Base-by-base conservation (phyloP, 805 yeast species). In the Nakazawaea siamensis region DNA sequence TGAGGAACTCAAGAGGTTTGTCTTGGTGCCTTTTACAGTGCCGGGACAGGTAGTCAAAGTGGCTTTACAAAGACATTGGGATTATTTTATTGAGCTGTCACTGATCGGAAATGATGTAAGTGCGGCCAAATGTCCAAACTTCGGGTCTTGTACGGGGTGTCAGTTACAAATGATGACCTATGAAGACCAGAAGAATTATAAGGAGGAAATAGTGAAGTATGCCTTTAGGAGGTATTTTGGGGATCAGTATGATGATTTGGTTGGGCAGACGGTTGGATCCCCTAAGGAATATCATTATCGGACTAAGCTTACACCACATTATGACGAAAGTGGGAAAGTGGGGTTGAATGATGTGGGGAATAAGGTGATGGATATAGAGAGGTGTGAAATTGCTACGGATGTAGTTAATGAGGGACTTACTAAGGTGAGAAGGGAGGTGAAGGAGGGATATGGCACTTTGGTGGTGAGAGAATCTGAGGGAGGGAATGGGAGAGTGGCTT, bases 271-370 rank as follows among this genome's bases (percentile, higher is more conserved):
- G 0, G 71, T 80, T 26, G 71, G 77, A 5, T 83, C 95, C 9
- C 98, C 98, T 4, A 59, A 75, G 38, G 68, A 78, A 45, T 82
- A 68, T 52, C 66, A 68, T 24, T 92, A 92, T 58, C 68, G 98
- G 52, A 92, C 98, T 0, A 92, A 92, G 52, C 68, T 92, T 27
- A 92, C 98, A 0, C 98, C 98, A 4, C 98, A 92, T 60, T 92
- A 88, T 57, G 87, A 82, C 49, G 60, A 83, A 19, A 90, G 92
- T 15, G 70, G 74, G 48, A 14, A 73, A 82, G 12, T 64, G 90
- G 40, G 98, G 97, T 2, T 92, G 87, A 50, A 43, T 53, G 33
- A 48, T 51, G 7, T 19, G 2, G 16, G 24, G 8, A 1, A 35
- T 17, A 44, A 44, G 1, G 54, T 63, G 4, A 15, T 39, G 9